Percentiles rank a stretch among this genome's conserved stretches.
Conservation (phyloP, 176 grass and related monocot genomes). For the Oryza meridionalis region DNA sequence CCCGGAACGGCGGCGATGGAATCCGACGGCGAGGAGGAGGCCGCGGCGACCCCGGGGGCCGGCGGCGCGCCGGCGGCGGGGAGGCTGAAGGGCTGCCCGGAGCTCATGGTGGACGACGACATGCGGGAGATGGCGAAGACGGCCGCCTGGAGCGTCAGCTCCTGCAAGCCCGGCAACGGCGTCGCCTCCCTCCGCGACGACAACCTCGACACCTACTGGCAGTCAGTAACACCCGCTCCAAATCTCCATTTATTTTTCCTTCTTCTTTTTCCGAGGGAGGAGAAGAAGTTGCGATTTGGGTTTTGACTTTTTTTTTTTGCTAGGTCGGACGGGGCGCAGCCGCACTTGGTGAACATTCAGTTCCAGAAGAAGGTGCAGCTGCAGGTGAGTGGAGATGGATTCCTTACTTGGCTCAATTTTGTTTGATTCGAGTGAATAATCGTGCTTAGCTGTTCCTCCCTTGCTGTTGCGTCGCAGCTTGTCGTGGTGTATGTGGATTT, state of each 20-base stretch:
- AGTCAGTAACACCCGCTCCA: constrained; percentile 28
- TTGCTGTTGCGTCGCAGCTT: constrained; percentile 48
- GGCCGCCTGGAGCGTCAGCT: constrained; percentile 92
- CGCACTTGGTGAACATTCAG: constrained; percentile 95
- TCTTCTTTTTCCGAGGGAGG: not conserved
- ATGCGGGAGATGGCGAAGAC: constrained; percentile 87
- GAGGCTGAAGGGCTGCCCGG: constrained; percentile 57
- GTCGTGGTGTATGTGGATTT: constrained; percentile 91
- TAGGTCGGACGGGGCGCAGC: constrained; percentile 93
- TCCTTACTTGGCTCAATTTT: not conserved
- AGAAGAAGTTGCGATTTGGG: not conserved
- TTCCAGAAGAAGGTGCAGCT: constrained; percentile 96
- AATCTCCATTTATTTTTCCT: not conserved
- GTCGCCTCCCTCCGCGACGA: constrained; percentile 77
- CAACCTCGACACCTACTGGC: constrained; percentile 84
- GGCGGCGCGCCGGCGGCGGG: constrained; percentile 9
- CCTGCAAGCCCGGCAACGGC: constrained; percentile 88
- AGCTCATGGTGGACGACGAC: constrained; percentile 64
- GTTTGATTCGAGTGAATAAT: not conserved
- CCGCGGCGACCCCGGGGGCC: constrained; percentile 31
- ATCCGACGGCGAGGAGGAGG: constrained; percentile 88
- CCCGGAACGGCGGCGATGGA: constrained; percentile 55
- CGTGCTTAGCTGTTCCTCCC: not conserved
- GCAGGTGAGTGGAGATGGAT: constrained; percentile 49
- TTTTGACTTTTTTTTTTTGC: constrained; percentile 20